Evolutionary conservation across 176 grass and related monocot species (phyloP), one percentile per base, ranked within the genome.

Genomic region (Oryza australiensis): DNA sequence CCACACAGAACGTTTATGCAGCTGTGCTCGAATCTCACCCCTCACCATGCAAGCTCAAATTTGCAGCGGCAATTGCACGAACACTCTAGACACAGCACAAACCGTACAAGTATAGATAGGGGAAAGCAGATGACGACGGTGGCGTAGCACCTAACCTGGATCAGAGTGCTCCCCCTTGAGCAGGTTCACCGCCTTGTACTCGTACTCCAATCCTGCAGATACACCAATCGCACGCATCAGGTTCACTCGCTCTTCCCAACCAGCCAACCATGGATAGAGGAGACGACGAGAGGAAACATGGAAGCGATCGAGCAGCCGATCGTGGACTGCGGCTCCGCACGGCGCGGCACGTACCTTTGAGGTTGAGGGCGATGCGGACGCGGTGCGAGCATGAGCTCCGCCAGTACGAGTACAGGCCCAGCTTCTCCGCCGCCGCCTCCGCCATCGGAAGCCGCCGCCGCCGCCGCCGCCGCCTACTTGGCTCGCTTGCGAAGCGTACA

Each of bases 311-410:
- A 5, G 34, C 34, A 0, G 34, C 34, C 34, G 32, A 32, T 32
- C 32, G 40, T 9, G 9, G 9, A 2, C 40, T 41, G 40, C 1
- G 40, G 40, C 40, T 29, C 2, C 32, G 41, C 30, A 40, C 14
- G 29, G 29, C 23, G n/a, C 45, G 59, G 49, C 46, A 43, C 37
- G 64, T 5, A 89, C 92, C 88, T 94, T 94, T 94, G 86, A 94
- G 75, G 51, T 87, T 89, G 80, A 94, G 92, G 10, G 84, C 79
- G 80, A 91, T 91, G 37, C 92, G 89, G 65, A n/a, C 82, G 18
- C 92, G 88, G 70, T 91, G 92, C 65, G 89, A 76, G 72, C 76
- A 91, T 2, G 92, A 91, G 38, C 83, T 91, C 16, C 74, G 82
- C 91, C 88, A 89, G 82, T 94, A 82, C 0, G 92, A 94, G 86